A percentile compares a stretch with the other conserved stretches of the same genome.
Conservation (phyloP, 2,329 filamentous ascomycete genomes). For the Aspergillus sergii region DNA sequence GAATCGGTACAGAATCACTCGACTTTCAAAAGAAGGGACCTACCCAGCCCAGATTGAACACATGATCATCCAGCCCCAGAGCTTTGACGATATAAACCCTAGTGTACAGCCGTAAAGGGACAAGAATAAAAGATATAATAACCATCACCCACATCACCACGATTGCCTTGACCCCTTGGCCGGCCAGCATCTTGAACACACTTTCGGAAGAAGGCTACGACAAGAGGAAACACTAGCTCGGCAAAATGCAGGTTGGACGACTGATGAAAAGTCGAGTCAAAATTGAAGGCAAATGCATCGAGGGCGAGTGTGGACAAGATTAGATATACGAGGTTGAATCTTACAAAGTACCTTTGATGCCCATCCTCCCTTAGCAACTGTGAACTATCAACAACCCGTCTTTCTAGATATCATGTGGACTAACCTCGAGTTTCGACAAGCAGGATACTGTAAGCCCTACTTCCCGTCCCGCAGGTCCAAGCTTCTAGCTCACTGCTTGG, state of each 20-base stretch:
- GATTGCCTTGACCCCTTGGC: constrained; percentile 19
- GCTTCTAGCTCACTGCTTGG: background rate
- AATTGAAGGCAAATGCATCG: background rate
- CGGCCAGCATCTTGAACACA: constrained; percentile 14
- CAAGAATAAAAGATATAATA: constrained; percentile 25
- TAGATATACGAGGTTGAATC: background rate
- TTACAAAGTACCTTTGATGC: background rate
- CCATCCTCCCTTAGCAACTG: background rate
- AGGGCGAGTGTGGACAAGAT: background rate
- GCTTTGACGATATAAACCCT: constrained; percentile 34
- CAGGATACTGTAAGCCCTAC: background rate
- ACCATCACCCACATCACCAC: constrained; percentile 29
- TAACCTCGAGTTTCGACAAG: background rate
- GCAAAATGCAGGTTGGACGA: background rate
- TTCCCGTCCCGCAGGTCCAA: background rate
- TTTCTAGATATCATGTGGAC: background rate
- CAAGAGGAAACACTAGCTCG: background rate
- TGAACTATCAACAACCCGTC: background rate
- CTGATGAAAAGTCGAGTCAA: background rate
- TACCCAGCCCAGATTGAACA: constrained; percentile 33
- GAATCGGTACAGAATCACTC: background rate
- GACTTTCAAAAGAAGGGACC: constrained; percentile 1
- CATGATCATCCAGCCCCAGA: constrained; percentile 41
- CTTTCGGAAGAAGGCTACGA: background rate
- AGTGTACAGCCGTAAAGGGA: constrained; percentile 28